A percentile compares a stretch with the other conserved stretches of the same genome.
phyloP scores from a whole-genome alignment of 2,329 filamentous ascomycete species.

The Talaromyces sp. region DNA sequence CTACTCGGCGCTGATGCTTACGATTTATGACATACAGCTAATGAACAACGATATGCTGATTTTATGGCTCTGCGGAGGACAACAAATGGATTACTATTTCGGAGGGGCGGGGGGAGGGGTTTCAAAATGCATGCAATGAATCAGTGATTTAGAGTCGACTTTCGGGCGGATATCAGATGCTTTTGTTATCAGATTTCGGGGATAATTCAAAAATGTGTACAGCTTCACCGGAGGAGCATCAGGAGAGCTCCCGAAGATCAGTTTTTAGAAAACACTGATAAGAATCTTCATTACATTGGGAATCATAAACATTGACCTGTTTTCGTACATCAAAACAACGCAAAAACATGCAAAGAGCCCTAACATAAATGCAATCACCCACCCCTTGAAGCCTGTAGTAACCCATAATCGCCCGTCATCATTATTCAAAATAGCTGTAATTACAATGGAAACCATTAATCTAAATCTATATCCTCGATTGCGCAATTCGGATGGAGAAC shows the following conservation, averaged over 20 bases:
- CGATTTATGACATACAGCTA: not conserved
- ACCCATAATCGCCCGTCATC: not conserved
- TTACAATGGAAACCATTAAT: not conserved
- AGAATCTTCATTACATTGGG: not conserved
- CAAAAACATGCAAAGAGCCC: not conserved
- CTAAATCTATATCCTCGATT: conserved; percentile 54
- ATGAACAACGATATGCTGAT: not conserved
- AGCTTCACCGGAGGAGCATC: no score
- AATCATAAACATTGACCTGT: conserved; percentile 9
- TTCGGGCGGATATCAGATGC: not conserved
- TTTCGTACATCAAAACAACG: not conserved
- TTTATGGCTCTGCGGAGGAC: not conserved
- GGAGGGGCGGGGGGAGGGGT: no score
- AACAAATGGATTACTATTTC: not conserved
- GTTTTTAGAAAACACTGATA: not conserved
- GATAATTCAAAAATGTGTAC: not conserved
- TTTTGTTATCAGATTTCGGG: not conserved
- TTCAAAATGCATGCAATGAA: not conserved
- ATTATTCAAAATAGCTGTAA: not conserved
- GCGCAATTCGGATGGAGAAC: conserved; percentile 93
- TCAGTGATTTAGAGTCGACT: not conserved
- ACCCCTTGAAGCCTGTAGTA: not conserved
- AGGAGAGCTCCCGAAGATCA: not conserved
- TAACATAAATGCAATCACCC: not conserved
- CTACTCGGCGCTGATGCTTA: not conserved